phyloP scores from a whole-genome alignment of 2,329 filamentous ascomycete genomes.

The Parastagonospora nodorum region DNA sequence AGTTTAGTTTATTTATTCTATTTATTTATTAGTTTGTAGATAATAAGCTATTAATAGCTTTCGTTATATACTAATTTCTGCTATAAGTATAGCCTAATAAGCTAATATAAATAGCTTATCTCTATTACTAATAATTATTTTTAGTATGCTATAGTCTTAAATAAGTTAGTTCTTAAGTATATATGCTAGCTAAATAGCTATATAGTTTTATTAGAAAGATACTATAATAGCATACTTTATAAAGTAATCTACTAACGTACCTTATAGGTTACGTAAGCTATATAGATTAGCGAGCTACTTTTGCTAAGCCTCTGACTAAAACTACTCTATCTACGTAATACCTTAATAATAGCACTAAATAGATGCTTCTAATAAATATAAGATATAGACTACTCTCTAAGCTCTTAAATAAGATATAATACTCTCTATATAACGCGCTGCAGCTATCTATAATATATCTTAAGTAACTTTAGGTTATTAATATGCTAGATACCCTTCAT shows the following conservation, averaged over 20 bases:
- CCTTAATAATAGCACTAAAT: too few species aligned
- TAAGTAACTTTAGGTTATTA: too few species aligned
- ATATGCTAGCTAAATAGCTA: background rate
- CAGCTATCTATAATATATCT: too few species aligned
- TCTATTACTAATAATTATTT: slow-evolving; percentile 4
- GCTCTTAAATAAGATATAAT: too few species aligned
- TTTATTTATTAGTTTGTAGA: slow-evolving; percentile 1
- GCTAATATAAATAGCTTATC: slow-evolving; percentile 1
- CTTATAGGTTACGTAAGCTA: too few species aligned
- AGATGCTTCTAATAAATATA: too few species aligned
- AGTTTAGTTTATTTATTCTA: slow-evolving; percentile 1
- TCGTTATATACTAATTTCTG: background rate
- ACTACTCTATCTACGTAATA: too few species aligned
- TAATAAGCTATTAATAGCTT: background rate
- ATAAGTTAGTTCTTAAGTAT: background rate
- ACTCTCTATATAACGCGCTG: too few species aligned
- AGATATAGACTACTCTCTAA: too few species aligned
- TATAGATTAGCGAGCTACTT: too few species aligned
- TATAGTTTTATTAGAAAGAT: slow-evolving; percentile 3
- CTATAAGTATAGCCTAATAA: background rate
- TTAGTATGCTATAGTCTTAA: slow-evolving; percentile 1
- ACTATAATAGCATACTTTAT: background rate
- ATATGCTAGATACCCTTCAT: too few species aligned
- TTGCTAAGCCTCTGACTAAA: too few species aligned
- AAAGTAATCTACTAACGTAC: background rate